These are phyloP conservation scores for Gomphus sp. DNA, from an alignment of 1,284 basidiomycete genomes.

Conservation along the genomic window DNA sequence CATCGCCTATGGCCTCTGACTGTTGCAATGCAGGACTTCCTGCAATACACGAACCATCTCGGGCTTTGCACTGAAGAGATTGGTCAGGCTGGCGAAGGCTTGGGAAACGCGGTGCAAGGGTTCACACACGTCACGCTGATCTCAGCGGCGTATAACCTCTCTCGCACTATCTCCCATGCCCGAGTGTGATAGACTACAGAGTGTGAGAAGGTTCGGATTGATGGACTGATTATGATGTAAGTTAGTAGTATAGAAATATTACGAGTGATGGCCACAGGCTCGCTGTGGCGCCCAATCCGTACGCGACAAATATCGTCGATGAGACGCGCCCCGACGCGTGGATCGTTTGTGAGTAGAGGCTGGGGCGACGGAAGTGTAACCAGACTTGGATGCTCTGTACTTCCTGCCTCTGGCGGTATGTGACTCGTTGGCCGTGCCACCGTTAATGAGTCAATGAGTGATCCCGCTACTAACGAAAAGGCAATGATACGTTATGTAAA, in stretches of 20 bases:
- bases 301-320: not conserved
- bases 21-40: slow-evolving; percentile 44
- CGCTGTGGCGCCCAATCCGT: not conserved
- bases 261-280: too few relatives aligned
- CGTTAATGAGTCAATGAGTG: too few relatives aligned
- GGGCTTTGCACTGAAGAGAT: slow-evolving; percentile 82
- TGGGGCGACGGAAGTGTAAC: not conserved
- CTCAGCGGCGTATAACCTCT: slow-evolving; percentile 74
- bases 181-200: not conserved
- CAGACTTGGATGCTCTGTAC: not conserved
- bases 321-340: not conserved
- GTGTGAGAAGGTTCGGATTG: not conserved
- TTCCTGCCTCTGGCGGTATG: not conserved
- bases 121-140: slow-evolving; percentile 83
- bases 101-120: slow-evolving; percentile 80
- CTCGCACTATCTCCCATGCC: slow-evolving; percentile 38
- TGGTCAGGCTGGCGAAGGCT: slow-evolving; percentile 66
- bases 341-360: not conserved
- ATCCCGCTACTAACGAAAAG: not conserved
- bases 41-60: slow-evolving; percentile 79
- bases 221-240: not conserved
- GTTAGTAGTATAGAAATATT: not conserved
- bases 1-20: not conserved
- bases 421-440: not conserved
- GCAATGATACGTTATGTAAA: not conserved